Percentiles rank a stretch among this genome's conserved stretches.
phyloP scores from a whole-genome alignment of 345 rosid species.

The Citrus reticulata region DNA sequence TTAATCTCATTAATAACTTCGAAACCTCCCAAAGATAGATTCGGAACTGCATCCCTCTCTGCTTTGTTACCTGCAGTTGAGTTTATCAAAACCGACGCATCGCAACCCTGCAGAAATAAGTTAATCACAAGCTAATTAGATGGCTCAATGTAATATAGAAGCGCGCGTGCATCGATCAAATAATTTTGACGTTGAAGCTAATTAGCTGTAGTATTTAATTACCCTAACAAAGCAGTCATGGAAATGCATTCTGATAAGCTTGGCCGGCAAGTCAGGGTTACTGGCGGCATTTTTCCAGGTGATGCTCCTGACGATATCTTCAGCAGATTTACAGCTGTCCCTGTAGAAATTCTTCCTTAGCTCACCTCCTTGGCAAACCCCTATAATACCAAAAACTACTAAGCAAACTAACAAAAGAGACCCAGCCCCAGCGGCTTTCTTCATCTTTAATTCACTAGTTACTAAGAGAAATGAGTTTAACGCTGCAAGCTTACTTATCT shows the following conservation, averaged over 20 bases:
- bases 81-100: conserved; percentile 52
- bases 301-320: conserved; percentile 29
- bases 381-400: conserved; percentile 2
- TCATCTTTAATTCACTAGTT: conserved; percentile 1
- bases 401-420: conserved; percentile 15
- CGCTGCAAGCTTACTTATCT: background rate
- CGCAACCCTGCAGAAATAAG: conserved; percentile 53
- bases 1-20: conserved; percentile 55
- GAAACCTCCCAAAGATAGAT: conserved; percentile 44
- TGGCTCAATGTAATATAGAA: background rate
- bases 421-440: background rate
- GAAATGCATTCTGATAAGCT: conserved; percentile 58
- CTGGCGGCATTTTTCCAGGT: conserved; percentile 30
- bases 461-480: too few relatives aligned
- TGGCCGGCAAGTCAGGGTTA: conserved; percentile 38
- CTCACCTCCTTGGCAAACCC: conserved; percentile 26
- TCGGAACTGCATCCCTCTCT: conserved; percentile 54
- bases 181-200: background rate
- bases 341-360: conserved; percentile 37
- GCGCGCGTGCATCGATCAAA: background rate
- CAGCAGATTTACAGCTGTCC: conserved; percentile 32
- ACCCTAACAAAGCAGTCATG: conserved; percentile 72
- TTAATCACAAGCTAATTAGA: background rate
- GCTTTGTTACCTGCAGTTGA: conserved; percentile 33
- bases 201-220: background rate